Evolutionary conservation across 148 eudicot genomes (phyloP).

Genomic region (Rhododendron griersonianum): DNA sequence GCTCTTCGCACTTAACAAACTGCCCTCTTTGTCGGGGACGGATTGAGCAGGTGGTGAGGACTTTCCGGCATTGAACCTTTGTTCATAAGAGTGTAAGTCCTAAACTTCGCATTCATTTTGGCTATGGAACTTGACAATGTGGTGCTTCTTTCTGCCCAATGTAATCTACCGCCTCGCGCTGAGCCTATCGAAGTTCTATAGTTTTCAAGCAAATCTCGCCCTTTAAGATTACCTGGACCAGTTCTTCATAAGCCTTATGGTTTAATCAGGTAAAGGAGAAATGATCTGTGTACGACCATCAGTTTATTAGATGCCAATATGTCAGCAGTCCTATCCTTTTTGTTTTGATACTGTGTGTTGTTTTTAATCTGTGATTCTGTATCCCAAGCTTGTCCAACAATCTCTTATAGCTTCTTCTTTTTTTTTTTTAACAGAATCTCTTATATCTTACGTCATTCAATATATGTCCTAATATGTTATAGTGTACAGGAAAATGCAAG

Average conservation of each 20-base stretch:
- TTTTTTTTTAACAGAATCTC: too few species aligned
- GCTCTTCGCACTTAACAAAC: constrained; percentile 74
- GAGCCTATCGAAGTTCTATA: neutral
- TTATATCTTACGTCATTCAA: neutral
- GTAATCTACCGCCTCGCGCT: neutral
- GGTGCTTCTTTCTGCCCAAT: neutral
- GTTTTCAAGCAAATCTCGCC: neutral
- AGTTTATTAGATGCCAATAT: neutral
- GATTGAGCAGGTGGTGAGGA: constrained; percentile 74
- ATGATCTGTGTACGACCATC: neutral
- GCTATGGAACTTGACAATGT: neutral
- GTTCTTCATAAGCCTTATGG: neutral
- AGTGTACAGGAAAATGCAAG: neutral
- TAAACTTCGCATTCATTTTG: neutral
- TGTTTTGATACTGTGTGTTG: neutral
- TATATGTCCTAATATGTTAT: neutral
- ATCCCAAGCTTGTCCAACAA: neutral
- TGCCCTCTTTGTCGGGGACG: constrained; percentile 87
- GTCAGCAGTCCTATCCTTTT: neutral
- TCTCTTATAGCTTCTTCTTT: neutral
- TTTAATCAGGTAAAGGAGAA: neutral
- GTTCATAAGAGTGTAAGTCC: neutral
- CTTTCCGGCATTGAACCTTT: constrained; percentile 66
- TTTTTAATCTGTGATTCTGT: neutral
- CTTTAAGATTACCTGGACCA: neutral